Base-by-base conservation (phyloP, 2,329 filamentous ascomycete genomes). In the Cladosporium sp. region DNA sequence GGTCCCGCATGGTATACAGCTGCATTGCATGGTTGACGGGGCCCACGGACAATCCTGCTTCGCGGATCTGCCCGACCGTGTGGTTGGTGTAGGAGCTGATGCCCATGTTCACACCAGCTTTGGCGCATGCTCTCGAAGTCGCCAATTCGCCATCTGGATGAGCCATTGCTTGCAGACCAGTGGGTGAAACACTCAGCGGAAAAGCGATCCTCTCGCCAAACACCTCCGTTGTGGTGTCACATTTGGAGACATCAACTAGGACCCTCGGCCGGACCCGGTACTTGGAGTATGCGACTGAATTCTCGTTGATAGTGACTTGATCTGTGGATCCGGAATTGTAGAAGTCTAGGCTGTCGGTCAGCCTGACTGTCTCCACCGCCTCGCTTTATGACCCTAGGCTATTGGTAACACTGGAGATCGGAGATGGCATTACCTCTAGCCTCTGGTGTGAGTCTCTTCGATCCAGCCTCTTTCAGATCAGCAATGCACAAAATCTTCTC, bases 241-340 rank as follows among this genome's bases (percentile, higher is more conserved):
- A 56, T 22, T 62, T 60, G 14, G 64, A 66, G 19, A 73, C 68
- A 54, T 73, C 66, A 11, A 63, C 58, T 8, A 73, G 61, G 2
- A 72, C 68, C 14, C 71, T 63, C 14, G 59, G 55, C 37, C 68
- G 54, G 46, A 67, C 67, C 42, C 72, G 67, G 40, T 74, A 66
- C 6, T 70, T 68, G 56, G 75, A 68, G 63, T 73, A 82, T 1
- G 78, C 77, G 0, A 69, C 69, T 48, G 74, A 69, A 53, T 82
- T 82, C 49, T 80, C 78, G 18, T 65, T 63, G n/a, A 81, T 63
- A 11, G 77, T 80, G 49, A 76, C 66, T 19, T 78, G 67, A 56
- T 79, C 77, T 67, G 80, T 80, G 4, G 78, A 76, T 5, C 79
- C 79, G 55, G 76, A 78, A 60, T 82, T 81, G 63, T 76, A 81